Conservation (phyloP, 345 rosid genomes). For the Gossypium anomalum region DNA sequence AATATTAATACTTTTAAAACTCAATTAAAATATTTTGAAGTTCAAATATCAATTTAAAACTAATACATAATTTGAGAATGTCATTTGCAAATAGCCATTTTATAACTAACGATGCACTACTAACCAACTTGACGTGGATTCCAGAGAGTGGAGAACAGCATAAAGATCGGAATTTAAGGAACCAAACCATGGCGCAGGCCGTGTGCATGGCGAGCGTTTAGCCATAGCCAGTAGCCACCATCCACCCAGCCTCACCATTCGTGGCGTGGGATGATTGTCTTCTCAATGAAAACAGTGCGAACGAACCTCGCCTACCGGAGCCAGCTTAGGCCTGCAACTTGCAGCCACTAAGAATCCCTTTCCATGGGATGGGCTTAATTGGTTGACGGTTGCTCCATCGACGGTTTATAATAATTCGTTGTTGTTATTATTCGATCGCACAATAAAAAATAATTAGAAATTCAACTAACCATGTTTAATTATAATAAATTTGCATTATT, state of each 20-base stretch:
- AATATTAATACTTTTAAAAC: too few species aligned
- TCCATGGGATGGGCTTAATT: background rate
- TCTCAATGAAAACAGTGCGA: background rate
- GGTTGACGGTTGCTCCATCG: background rate
- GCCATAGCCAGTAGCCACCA: too few species aligned
- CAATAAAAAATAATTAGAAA: too few species aligned
- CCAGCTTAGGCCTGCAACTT: background rate
- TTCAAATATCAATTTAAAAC: too few species aligned
- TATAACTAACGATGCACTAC: too few species aligned
- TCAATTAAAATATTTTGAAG: too few species aligned
- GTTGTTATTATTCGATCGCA: too few species aligned
- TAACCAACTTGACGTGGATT: background rate
- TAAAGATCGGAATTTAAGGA: background rate
- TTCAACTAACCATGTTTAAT: too few species aligned
- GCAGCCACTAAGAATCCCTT: background rate
- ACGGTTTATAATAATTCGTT: background rate
- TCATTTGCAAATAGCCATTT: too few species aligned
- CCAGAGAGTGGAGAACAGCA: background rate
- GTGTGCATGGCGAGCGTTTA: background rate
- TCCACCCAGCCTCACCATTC: background rate
- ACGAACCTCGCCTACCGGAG: background rate
- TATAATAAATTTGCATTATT: too few species aligned
- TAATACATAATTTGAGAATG: too few species aligned
- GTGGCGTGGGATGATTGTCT: conserved; percentile 2
- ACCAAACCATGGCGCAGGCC: background rate